phyloP scores from a whole-genome alignment of 331 rosid species.

The Stylosanthes scabra region DNA sequence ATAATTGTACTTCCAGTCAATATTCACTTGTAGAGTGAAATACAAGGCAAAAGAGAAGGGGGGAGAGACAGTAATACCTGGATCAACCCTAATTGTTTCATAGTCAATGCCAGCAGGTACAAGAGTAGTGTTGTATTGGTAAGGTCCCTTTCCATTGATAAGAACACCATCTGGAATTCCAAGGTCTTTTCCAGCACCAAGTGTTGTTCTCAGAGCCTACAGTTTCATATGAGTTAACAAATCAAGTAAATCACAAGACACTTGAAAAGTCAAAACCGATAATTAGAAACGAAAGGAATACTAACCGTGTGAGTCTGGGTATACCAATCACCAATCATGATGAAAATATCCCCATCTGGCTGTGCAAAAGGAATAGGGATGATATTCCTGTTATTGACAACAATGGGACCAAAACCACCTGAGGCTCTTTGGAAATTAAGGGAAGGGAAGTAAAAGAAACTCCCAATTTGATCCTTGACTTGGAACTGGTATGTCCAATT shows the following conservation, averaged over 20 bases:
- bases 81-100: constrained; percentile 69
- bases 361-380: constrained; percentile 69
- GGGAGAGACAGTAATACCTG: constrained; percentile 52
- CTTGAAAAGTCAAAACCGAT: not conserved
- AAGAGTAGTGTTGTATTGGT: constrained; percentile 73
- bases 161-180: constrained; percentile 97
- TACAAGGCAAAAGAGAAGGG: not conserved
- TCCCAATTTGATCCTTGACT: constrained; percentile 89
- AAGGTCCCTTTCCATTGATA: constrained; percentile 95
- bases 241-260: not conserved
- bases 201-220: constrained; percentile 65
- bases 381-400: constrained; percentile 62
- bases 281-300: constrained; percentile 27
- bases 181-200: constrained; percentile 73
- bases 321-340: constrained; percentile 90
- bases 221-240: constrained; percentile 4
- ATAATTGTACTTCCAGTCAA: constrained; percentile 27
- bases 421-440: constrained; percentile 85
- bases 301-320: constrained; percentile 68
- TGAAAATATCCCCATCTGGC: constrained; percentile 78
- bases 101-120: constrained; percentile 66
- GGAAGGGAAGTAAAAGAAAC: constrained; percentile 92
- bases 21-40: not conserved
- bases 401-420: constrained; percentile 90
- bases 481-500: constrained; percentile 50